Evolutionary conservation across 2,329 filamentous ascomycete genomes (phyloP).

Genomic region (Hortaea sp.): DNA sequence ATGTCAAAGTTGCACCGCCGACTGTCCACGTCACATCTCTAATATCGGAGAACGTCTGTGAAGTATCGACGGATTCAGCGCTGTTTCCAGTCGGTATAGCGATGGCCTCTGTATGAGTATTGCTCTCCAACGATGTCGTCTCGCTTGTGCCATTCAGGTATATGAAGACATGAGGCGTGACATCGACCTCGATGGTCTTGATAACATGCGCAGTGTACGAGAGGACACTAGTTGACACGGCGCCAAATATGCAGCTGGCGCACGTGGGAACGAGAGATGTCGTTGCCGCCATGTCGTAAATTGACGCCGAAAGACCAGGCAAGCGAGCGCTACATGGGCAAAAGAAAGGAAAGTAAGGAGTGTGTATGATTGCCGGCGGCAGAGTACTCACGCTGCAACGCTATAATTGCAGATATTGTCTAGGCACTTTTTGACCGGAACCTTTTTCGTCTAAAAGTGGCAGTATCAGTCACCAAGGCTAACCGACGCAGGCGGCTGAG

Average conservation of each 20-base stretch:
- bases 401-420: too few relatives aligned
- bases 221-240: neutral
- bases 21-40: slow-evolving; percentile 3
- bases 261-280: neutral
- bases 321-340: too few relatives aligned
- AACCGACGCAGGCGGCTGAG: too few relatives aligned
- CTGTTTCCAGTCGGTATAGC: neutral
- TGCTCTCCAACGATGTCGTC: neutral
- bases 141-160: neutral
- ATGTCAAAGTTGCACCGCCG: slow-evolving; percentile 1
- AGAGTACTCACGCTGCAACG: too few relatives aligned
- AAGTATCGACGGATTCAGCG: neutral
- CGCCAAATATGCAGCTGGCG: neutral
- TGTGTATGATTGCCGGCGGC: too few relatives aligned
- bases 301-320: too few relatives aligned
- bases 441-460: too few relatives aligned
- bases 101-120: neutral
- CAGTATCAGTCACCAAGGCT: too few relatives aligned
- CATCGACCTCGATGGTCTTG: neutral
- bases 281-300: neutral
- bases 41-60: neutral
- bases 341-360: too few relatives aligned
- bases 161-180: neutral
- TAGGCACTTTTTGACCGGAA: too few relatives aligned
- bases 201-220: neutral